A percentile compares a stretch with the other conserved stretches of the same genome.
Conservation (phyloP, 805 yeast species). For the Ogataea zsoltii region DNA sequence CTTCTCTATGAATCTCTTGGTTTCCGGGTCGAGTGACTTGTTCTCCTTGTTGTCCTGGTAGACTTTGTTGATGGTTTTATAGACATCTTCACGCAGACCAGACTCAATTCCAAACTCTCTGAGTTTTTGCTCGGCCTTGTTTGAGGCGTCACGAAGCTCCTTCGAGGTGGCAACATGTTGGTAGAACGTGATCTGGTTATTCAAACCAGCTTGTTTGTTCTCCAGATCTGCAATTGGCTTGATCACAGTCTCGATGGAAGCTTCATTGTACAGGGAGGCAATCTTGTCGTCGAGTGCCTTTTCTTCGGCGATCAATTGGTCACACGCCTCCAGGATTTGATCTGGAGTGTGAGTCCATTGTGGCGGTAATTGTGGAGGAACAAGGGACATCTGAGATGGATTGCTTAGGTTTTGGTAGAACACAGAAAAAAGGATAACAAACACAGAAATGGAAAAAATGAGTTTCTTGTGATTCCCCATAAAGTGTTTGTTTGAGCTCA, state of each 20-base stretch:
- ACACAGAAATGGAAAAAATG: not conserved
- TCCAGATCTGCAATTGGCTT: slow-evolving; percentile 52
- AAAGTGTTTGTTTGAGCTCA: not conserved
- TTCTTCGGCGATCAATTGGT: slow-evolving; percentile 44
- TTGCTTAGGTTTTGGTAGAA: not conserved
- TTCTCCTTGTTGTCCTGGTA: slow-evolving; percentile 39
- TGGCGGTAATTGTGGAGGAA: slow-evolving; percentile 44
- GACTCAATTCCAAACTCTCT: slow-evolving; percentile 63
- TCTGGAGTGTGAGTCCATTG: slow-evolving; percentile 62
- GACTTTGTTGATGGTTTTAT: slow-evolving; percentile 54
- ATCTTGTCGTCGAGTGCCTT: slow-evolving; percentile 52
- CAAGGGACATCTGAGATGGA: not conserved
- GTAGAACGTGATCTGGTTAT: slow-evolving; percentile 61
- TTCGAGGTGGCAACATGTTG: slow-evolving; percentile 70
- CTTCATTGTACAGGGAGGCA: slow-evolving; percentile 44
- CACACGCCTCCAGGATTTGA: slow-evolving; percentile 43
- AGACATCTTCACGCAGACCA: slow-evolving; percentile 66
- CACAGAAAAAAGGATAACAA: not conserved
- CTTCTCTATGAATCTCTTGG: slow-evolving; percentile 58
- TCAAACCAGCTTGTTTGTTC: slow-evolving; percentile 46
- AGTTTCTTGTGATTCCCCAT: not conserved
- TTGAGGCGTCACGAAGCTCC: slow-evolving; percentile 70
- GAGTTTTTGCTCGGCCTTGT: slow-evolving; percentile 57
- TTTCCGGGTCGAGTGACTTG: slow-evolving; percentile 48
- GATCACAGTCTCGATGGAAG: slow-evolving; percentile 59